These are phyloP conservation scores for Blastomyces silverae DNA, from an alignment of 2,329 filamentous ascomycete genomes.

Conservation along the genomic window DNA sequence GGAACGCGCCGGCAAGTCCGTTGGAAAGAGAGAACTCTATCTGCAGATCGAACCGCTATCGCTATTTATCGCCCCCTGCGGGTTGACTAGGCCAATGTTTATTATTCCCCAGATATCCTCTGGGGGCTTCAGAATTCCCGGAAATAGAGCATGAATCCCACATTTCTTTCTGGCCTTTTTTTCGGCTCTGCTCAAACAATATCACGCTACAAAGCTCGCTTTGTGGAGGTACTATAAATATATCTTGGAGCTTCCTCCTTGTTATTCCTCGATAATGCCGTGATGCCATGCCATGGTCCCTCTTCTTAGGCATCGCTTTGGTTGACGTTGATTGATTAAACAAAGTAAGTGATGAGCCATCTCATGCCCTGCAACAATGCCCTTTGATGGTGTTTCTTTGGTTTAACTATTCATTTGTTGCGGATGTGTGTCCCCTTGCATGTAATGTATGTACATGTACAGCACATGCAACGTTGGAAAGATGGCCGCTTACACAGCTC, in stretches of 20 bases:
- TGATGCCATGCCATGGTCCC: neutral
- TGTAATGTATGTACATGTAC: neutral
- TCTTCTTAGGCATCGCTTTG: neutral
- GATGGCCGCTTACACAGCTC: neutral
- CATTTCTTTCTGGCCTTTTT: neutral
- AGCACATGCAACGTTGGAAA: neutral
- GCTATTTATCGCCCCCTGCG: neutral
- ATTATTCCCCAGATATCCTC: neutral
- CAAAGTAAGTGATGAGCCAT: neutral
- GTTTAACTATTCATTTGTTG: neutral
- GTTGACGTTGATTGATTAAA: neutral
- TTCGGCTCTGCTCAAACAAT: neutral
- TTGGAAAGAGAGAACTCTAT: neutral
- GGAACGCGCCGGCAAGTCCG: neutral
- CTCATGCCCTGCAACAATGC: neutral
- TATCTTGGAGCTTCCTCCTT: neutral
- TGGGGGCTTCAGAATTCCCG: neutral
- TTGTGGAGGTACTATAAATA: conserved; percentile 7
- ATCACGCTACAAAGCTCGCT: neutral
- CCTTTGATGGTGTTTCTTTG: neutral
- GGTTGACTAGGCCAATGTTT: neutral
- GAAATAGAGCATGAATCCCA: conserved; percentile 11
- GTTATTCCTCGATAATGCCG: neutral
- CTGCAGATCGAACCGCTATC: neutral
- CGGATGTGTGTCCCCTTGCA: neutral